A percentile compares a stretch with the other conserved stretches of the same genome.
phyloP scores from a whole-genome alignment of 371 early-diverging fungal genomes.

The Quaeritorhiza haematococci region DNA sequence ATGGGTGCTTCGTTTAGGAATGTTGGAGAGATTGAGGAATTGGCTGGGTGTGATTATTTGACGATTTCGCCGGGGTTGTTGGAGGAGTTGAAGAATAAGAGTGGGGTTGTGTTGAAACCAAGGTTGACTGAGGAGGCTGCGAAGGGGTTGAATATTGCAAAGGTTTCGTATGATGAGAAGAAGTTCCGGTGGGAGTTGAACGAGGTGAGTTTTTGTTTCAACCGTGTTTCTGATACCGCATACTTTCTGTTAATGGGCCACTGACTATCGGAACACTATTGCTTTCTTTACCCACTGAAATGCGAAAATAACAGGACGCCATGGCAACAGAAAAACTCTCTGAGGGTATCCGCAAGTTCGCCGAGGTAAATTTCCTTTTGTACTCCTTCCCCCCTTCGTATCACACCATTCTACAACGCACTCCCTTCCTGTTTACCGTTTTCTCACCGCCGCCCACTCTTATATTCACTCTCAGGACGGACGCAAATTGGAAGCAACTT shows the following conservation, averaged over 20 bases:
- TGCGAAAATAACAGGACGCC: conserved; percentile 44
- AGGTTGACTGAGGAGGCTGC: conserved; percentile 69
- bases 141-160: conserved; percentile 38
- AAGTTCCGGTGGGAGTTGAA: conserved; percentile 93
- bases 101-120: conserved; percentile 56
- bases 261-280: background rate
- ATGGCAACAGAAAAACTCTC: conserved; percentile 96
- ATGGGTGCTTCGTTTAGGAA: conserved; percentile 99
- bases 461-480: too few species aligned
- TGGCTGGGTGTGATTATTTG: conserved; percentile 93
- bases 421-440: too few species aligned
- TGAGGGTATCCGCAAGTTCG: conserved; percentile 58
- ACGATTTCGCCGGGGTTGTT: conserved; percentile 90
- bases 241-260: too few species aligned
- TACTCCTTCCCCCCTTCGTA: too few species aligned
- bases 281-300: background rate
- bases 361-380: too few species aligned
- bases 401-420: too few species aligned
- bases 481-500: too few species aligned
- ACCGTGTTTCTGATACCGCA: background rate
- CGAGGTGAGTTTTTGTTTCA: conserved; percentile 52
- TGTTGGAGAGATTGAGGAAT: conserved; percentile 88
- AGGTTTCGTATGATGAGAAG: conserved; percentile 74
- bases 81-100: conserved; percentile 65
- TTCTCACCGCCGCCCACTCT: too few species aligned